Conservation (phyloP, 225 moss, liverwort and hornwort genomes). For the Straminergon stramineum region DNA sequence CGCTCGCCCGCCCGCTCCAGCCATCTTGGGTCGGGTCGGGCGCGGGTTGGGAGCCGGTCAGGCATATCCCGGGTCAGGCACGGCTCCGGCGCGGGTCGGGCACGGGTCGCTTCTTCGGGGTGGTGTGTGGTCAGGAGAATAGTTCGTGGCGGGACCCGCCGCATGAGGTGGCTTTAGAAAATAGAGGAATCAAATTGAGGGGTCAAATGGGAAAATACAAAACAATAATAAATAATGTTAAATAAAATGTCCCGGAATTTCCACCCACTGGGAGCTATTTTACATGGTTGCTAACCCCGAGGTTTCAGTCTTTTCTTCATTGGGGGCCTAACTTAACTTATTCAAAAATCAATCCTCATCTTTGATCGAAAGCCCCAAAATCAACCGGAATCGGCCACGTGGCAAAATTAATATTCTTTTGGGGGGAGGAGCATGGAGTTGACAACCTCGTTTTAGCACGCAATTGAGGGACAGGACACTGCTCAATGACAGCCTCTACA, state of each 20-base stretch:
- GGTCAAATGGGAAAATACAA: neutral
- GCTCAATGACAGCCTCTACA: neutral
- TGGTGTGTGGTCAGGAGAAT: conserved; percentile 1
- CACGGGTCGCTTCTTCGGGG: neutral
- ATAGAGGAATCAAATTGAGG: neutral
- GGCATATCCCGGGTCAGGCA: neutral
- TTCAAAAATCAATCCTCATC: neutral
- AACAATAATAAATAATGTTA: neutral
- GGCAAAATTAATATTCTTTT: neutral
- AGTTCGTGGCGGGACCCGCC: neutral
- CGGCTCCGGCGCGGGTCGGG: neutral
- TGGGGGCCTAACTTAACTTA: too few relatives aligned
- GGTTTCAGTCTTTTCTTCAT: neutral
- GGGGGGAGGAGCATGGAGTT: neutral
- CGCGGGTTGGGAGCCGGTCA: neutral
- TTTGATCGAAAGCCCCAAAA: neutral
- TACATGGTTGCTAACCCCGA: neutral
- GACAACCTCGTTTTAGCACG: neutral
- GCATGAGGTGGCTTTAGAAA: neutral
- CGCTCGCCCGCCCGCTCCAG: conserved; percentile 13
- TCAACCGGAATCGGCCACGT: neutral
- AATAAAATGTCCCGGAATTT: neutral
- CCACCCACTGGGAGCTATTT: neutral
- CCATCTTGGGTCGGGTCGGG: conserved; percentile 4
- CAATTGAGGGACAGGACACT: neutral